phyloP scores from a whole-genome alignment of 177 flowering plant species.

The Tripterygium wilfordii region DNA sequence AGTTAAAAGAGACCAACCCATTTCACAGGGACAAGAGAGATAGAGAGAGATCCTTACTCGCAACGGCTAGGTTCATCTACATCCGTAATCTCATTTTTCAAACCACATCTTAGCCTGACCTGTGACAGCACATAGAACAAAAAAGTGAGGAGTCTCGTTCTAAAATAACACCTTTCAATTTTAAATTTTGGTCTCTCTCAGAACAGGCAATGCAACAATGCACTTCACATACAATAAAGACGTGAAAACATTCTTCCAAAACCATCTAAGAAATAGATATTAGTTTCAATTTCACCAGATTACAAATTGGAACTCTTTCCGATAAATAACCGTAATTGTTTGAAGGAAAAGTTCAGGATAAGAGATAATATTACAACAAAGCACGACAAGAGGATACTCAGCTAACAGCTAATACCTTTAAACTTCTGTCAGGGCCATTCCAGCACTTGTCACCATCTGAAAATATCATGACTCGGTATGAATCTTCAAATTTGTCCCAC shows the following conservation, averaged over 20 bases:
- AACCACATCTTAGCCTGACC: conserved; percentile 88
- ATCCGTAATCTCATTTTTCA: conserved; percentile 77
- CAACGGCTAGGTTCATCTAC: conserved; percentile 99
- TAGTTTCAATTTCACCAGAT: too few species aligned
- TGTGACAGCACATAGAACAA: conserved; percentile 14
- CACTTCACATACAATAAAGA: too few species aligned
- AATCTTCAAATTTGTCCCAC: conserved; percentile 93
- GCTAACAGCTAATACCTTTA: conserved; percentile 43
- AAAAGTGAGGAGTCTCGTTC: background rate
- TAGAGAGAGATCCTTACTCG: conserved; percentile 58
- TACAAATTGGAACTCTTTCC: too few species aligned
- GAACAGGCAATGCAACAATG: too few species aligned
- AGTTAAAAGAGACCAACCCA: background rate
- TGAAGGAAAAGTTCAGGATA: too few species aligned
- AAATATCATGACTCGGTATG: conserved; percentile 63
- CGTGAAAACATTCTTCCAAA: too few species aligned
- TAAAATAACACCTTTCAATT: too few species aligned
- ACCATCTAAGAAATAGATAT: too few species aligned
- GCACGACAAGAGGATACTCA: too few species aligned
- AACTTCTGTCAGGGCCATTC: conserved; percentile 98
- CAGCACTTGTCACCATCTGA: conserved; percentile 89
- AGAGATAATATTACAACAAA: too few species aligned
- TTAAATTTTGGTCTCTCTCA: too few species aligned
- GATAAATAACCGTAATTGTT: too few species aligned
- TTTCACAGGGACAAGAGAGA: conserved; percentile 1